Conservation (phyloP, 129 eudicot species). For the Calendula officinalis region DNA sequence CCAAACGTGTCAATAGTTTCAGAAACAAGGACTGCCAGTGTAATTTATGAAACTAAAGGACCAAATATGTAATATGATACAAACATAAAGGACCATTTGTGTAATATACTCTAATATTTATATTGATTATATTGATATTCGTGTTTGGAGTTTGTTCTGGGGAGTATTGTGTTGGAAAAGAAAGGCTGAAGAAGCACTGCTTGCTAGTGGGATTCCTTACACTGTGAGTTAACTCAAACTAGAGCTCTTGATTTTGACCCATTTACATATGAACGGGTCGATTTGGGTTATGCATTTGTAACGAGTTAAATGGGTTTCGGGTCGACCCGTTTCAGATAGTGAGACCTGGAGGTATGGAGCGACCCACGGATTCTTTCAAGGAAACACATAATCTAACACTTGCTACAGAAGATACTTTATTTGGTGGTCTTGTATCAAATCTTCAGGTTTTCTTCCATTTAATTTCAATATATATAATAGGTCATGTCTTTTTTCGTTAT, state of each 20-base stretch:
- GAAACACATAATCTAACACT: slow-evolving; percentile 86
- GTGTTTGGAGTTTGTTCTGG: slow-evolving; percentile 75
- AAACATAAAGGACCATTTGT: too few species aligned
- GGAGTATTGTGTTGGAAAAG: slow-evolving; percentile 95
- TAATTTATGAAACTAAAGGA: too few species aligned
- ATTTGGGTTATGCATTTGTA: not conserved
- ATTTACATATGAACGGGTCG: slow-evolving; percentile 14
- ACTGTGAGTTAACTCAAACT: slow-evolving; percentile 61
- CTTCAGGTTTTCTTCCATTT: slow-evolving; percentile 59
- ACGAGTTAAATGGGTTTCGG: not conserved
- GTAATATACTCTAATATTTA: too few species aligned
- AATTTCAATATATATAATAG: not conserved
- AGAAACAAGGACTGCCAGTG: too few species aligned
- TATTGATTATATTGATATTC: slow-evolving; percentile 16
- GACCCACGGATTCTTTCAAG: slow-evolving; percentile 93
- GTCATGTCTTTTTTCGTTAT: not conserved
- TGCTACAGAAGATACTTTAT: slow-evolving; percentile 75
- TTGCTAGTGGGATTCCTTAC: slow-evolving; percentile 96
- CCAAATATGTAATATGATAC: too few species aligned
- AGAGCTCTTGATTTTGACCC: not conserved
- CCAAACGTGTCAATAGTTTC: too few species aligned
- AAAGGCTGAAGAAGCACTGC: slow-evolving; percentile 94
- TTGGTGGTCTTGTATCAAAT: slow-evolving; percentile 93
- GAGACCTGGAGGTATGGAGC: slow-evolving; percentile 99
- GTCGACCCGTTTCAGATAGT: slow-evolving; percentile 62